Base-by-base conservation (phyloP, 2,329 filamentous ascomycete genomes). In the Cercospora beticola region DNA sequence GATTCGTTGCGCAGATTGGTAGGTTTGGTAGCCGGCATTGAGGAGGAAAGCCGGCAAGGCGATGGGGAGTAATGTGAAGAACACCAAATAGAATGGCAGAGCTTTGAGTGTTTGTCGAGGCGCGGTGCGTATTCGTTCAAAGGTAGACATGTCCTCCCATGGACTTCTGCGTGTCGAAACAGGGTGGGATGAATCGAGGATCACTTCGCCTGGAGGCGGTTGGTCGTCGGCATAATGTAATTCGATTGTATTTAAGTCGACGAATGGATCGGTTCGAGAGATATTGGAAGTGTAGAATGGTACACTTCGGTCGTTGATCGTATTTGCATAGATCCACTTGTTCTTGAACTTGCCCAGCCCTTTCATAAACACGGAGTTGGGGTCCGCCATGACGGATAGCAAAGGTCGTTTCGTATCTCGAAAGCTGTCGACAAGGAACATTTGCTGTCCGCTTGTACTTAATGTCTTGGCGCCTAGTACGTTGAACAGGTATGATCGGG, bases 371-470 rank as follows among this genome's bases (percentile, higher is more conserved):
- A 97, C 91, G 70, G 91, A 94, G 61, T 90, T 86, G 0, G 90
- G 89, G 72, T 97, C 94, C 5, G 94, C 92, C 31, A 98, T 85
- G 9, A 97, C 85, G 60, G 91, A 86, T 21, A 98, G 86, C 9
- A 98, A 83, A 0, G 94, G 92, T 49, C 89, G 87, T n/a, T 88
- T 89, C 0, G 92, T 97, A 70, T 92, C 89, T 68, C 93, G 89
- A 79, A 97, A 97, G 5, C 86, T 83, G 81, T 98, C 94, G 68
- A 95, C 91, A 66, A 89, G 89, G 78, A 97, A 98, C 9, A 98
- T 84, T 78, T 98, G 94, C 61, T 90, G 86, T 5, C 94, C 94
- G 0, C 93, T 97, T 76, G 88, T 89, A 67, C 92, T 96, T 5
- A 98, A 81, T 0, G 90, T 93, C 66, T 91, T 86, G 0, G 93